Base-by-base conservation (phyloP, 768 basidiomycete species). In the Piloderma croceum region DNA sequence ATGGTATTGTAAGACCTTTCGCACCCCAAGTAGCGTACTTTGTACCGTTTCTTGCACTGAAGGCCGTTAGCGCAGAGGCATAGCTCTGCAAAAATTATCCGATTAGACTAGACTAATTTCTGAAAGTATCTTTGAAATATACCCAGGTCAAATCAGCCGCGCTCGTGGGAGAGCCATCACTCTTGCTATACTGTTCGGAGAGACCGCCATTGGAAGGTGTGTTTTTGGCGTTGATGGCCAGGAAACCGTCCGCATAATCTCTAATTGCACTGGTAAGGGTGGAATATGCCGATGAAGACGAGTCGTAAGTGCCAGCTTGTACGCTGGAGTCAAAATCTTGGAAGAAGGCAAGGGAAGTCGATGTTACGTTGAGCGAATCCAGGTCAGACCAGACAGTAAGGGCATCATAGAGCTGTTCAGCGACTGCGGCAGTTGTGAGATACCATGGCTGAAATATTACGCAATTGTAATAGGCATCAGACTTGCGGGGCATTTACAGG, bases 331-430 rank as follows among this genome's bases (percentile, higher is more conserved):
- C 36, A 59, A 86, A 76, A 41, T 72, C 73, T 32, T 69, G 65
- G 71, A 87, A 88, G 70, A 88, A 89, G 6, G 77, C 63, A 24
- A 79, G 80, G 2, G 86, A 88, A 39, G 59, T 65, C 12, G 60
- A 46, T 0, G 83, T 84, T 35, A 87, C 69, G 4, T 60, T 58
- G 31, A 89, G 46, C 3, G 59, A 64, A 24, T 70, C 70, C 49
- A 71, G 67, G 0, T 55, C 50, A 4, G 73, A 63, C 83, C 85
- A 88, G 21, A 81, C 79, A 35, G 68, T 67, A 39, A 85, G 66
- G 0, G 83, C 74, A 39, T 82, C 76, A 52, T 88, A 86, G 46
- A 87, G 76, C 63, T 83, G 84, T 53, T 85, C 83, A 3, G 83
- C 79, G 18, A 80, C 80, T 4, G 83, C 81, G 39, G 77, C 68